Evolutionary conservation across 2,329 filamentous ascomycete genomes (phyloP).

Genomic region (Eurotiales sp.): DNA sequence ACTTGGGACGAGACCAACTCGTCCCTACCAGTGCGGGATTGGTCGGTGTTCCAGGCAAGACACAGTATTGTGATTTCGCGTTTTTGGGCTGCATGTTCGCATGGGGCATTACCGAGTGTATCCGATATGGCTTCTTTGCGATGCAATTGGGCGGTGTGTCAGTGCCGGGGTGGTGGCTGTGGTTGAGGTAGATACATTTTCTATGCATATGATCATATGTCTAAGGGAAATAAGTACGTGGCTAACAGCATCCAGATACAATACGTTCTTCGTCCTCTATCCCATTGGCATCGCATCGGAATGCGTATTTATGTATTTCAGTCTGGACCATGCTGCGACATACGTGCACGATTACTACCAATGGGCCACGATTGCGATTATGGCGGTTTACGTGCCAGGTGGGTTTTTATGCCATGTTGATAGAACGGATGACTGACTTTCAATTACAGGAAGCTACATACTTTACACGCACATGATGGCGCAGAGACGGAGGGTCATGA

Average conservation of each 20-base stretch:
- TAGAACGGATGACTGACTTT: neutral
- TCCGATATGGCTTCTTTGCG: conserved; percentile 89
- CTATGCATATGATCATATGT: conserved; percentile 5
- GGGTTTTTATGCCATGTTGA: conserved; percentile 27
- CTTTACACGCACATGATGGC: conserved; percentile 93
- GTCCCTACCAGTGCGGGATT: conserved; percentile 21
- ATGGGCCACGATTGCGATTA: conserved; percentile 59
- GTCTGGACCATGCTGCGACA: conserved; percentile 58
- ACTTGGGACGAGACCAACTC: neutral
- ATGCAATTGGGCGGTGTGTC: conserved; percentile 55
- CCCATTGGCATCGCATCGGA: conserved; percentile 88
- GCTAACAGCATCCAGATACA: conserved; percentile 53
- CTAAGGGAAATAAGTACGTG: neutral
- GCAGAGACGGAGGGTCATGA: conserved; percentile 77
- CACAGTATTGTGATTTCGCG: conserved; percentile 35
- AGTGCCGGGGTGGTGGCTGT: conserved; percentile 65
- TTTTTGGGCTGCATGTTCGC: conserved; percentile 61
- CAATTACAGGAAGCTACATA: conserved; percentile 63
- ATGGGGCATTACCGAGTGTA: conserved; percentile 87
- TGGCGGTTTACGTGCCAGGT: conserved; percentile 79
- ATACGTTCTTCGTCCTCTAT: conserved; percentile 90
- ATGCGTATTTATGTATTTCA: conserved; percentile 71
- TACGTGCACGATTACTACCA: conserved; percentile 48
- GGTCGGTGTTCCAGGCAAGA: conserved; percentile 23
- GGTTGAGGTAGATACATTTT: conserved; percentile 59